These are phyloP conservation scores for Globisporangium heterothallicum DNA, from an alignment of 352 stramenopile species.

Conservation along the genomic window DNA sequence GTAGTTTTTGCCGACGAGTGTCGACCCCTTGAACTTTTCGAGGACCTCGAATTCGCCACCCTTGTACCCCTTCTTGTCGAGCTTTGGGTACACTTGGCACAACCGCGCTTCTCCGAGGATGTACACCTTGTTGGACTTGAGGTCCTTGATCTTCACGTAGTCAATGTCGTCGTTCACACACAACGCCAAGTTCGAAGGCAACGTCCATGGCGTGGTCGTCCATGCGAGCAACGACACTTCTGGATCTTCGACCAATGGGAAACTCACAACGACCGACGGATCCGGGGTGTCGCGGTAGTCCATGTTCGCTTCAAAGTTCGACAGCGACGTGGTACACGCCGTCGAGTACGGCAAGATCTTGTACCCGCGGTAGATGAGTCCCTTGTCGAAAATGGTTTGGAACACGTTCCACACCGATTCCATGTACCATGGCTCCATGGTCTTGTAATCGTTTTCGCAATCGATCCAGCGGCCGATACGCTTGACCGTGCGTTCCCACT, in stretches of 20 bases:
- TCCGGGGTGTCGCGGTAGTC: slow-evolving; percentile 99
- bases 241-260: slow-evolving; percentile 89
- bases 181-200: slow-evolving; percentile 97
- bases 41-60: slow-evolving; percentile 91
- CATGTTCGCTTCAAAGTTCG: slow-evolving; percentile 99
- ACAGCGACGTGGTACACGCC: slow-evolving; percentile 96
- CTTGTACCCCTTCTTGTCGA: slow-evolving; percentile 97
- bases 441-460: slow-evolving; percentile 99
- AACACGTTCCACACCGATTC: slow-evolving; percentile 99
- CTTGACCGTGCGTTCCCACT: slow-evolving; percentile 98
- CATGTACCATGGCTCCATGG: slow-evolving; percentile 99
- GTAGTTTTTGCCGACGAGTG: slow-evolving; percentile 96
- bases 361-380: slow-evolving; percentile 98
- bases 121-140: slow-evolving; percentile 88
- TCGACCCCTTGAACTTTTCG: slow-evolving; percentile 86
- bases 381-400: slow-evolving; percentile 96
- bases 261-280: slow-evolving; percentile 96
- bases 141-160: slow-evolving; percentile 98
- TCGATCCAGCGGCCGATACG: slow-evolving; percentile 99
- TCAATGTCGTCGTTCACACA: slow-evolving; percentile 96
- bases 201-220: slow-evolving; percentile 99
- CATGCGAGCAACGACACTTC: slow-evolving; percentile 92
- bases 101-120: slow-evolving; percentile 93
- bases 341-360: slow-evolving; percentile 99
- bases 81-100: slow-evolving; percentile 95